Percentiles rank a stretch among this genome's conserved stretches.
Conservation (phyloP, 176 grass and related monocot species). For the Rhynchospora tenuis region DNA sequence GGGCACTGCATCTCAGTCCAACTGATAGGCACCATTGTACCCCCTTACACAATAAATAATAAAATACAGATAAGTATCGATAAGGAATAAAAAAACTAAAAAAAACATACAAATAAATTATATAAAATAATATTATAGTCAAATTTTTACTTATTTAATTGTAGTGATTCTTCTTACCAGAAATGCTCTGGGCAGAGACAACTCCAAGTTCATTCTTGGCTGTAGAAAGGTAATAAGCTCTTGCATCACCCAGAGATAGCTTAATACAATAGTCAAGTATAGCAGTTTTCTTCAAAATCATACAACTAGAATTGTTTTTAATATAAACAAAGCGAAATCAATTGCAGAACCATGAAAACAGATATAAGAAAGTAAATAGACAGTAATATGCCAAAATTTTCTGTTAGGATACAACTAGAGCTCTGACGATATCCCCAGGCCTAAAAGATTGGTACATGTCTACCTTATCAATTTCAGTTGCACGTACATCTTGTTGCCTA, state of each 20-base stretch:
- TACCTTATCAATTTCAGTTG: constrained; percentile 98
- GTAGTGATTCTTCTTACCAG: constrained; percentile 36
- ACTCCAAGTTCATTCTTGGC: constrained; percentile 91
- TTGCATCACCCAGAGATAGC: constrained; percentile 97
- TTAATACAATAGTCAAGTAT: constrained; percentile 47
- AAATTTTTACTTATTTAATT: background rate
- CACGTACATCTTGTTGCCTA: constrained; percentile 96
- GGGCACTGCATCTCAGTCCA: constrained; percentile 98
- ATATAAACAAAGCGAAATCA: background rate
- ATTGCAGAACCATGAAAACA: background rate
- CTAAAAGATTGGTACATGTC: constrained; percentile 82
- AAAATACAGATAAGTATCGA: background rate
- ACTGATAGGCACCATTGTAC: constrained; percentile 62
- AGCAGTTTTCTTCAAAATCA: constrained; percentile 17
- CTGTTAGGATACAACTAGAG: constrained; percentile 58
- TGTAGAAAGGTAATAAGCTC: constrained; percentile 96
- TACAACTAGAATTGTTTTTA: background rate
- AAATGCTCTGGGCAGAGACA: constrained; percentile 89
- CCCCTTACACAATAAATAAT: constrained; percentile 45
- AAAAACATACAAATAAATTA: background rate
- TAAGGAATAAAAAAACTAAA: constrained; percentile 4
- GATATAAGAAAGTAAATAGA: background rate
- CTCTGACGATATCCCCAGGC: constrained; percentile 41
- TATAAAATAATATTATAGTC: background rate
- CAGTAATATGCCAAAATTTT: constrained; percentile 8